Percentiles rank a stretch among this genome's conserved stretches.
Evolutionary conservation across 192 early-diverging fungal species (phyloP).

Genomic region (Podila horticola): DNA sequence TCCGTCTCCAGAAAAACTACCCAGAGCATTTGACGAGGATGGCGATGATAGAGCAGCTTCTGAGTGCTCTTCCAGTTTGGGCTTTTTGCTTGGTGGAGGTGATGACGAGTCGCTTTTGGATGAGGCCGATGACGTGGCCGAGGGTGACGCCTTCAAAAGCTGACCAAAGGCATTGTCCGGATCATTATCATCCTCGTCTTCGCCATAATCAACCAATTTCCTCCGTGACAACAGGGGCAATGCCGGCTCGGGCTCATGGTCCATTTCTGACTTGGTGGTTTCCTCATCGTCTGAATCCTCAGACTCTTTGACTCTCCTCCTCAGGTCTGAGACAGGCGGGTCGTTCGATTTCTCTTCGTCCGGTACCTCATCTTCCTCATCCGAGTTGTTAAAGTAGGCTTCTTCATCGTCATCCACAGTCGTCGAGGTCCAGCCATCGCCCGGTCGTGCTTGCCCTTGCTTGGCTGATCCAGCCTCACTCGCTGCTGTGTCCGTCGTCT

Average conservation of each 20-base stretch:
- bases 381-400: constrained; percentile 79
- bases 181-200: constrained; percentile 42
- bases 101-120: constrained; percentile 5
- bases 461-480: constrained; percentile 48
- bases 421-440: constrained; percentile 58
- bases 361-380: constrained; percentile 64
- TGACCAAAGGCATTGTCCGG: constrained; percentile 23
- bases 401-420: constrained; percentile 81
- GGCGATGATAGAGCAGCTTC: neutral
- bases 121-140: neutral
- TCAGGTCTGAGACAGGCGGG: constrained; percentile 31
- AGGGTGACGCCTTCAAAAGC: neutral
- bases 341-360: constrained; percentile 47
- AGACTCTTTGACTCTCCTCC: constrained; percentile 29
- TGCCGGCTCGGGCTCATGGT: constrained; percentile 18
- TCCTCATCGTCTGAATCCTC: constrained; percentile 14
- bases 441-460: constrained; percentile 10
- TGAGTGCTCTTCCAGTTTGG: constrained; percentile 21
- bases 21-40: neutral
- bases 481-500: constrained; percentile 27
- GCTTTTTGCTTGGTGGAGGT: constrained; percentile 25
- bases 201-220: constrained; percentile 42
- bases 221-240: constrained; percentile 14
- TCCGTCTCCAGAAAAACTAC: constrained; percentile 1
- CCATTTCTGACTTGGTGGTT: constrained; percentile 2